phyloP scores from a whole-genome alignment of 495 filamentous ascomycete species.

The Neurospora sp. region DNA sequence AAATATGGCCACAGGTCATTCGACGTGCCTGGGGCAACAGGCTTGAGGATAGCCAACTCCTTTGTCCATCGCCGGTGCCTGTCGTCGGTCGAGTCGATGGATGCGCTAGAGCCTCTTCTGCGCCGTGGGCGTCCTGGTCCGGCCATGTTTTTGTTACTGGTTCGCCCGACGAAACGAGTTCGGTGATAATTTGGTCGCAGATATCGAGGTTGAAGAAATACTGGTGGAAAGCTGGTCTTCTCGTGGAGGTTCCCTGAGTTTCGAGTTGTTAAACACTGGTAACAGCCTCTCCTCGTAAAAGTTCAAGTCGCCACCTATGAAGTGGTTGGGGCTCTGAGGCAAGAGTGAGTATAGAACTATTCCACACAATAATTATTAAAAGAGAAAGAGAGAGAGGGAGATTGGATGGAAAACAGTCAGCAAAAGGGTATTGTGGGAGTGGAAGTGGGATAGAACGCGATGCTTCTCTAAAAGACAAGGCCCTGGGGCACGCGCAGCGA shows the following conservation, averaged over 20 bases:
- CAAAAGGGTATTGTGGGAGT: not conserved
- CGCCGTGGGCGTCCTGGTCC: constrained; percentile 19
- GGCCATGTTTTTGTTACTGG: constrained; percentile 15
- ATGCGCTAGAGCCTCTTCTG: constrained; percentile 23
- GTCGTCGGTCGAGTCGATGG: constrained; percentile 17
- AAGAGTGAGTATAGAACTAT: not conserved
- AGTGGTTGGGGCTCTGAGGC: not conserved
- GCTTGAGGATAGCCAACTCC: constrained; percentile 28
- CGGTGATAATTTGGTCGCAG: not conserved
- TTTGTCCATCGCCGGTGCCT: constrained; percentile 17
- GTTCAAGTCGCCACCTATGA: not conserved
- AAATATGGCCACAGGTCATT: constrained; percentile 32
- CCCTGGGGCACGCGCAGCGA: not conserved
- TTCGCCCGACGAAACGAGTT: not conserved
- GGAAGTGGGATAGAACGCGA: not conserved
- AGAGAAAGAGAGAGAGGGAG: too few relatives aligned
- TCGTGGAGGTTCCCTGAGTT: not conserved
- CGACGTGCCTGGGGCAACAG: constrained; percentile 5
- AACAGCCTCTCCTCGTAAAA: not conserved
- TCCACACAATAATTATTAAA: not conserved
- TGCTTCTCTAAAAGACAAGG: not conserved
- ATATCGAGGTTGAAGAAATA: not conserved
- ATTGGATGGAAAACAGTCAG: not conserved
- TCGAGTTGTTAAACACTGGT: not conserved
- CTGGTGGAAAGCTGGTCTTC: not conserved